A percentile compares a stretch with the other conserved stretches of the same genome.
These are phyloP conservation scores for Russula emetica DNA, from an alignment of 768 basidiomycete species.

Conservation along the genomic window DNA sequence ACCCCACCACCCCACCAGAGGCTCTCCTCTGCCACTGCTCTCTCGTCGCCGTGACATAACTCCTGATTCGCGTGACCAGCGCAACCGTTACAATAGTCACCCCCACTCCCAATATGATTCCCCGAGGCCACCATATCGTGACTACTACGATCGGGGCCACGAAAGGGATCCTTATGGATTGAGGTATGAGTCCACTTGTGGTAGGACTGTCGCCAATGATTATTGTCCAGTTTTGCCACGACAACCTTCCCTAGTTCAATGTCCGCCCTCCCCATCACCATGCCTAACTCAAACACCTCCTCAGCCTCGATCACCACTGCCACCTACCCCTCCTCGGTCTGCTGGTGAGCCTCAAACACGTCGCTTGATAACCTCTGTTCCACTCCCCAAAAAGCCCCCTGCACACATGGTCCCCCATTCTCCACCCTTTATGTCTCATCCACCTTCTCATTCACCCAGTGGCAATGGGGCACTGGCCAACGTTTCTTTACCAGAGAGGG, in stretches of 20 bases:
- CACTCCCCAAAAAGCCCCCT: constrained; percentile 10
- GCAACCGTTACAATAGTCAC: constrained; percentile 10
- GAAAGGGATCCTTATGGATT: too few species aligned
- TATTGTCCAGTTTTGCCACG: constrained; percentile 30
- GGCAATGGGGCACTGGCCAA: background rate
- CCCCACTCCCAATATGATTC: constrained; percentile 14
- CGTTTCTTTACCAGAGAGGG: background rate
- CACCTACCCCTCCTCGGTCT: constrained; percentile 30
- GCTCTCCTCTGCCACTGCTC: constrained; percentile 16
- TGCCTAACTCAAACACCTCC: constrained; percentile 22
- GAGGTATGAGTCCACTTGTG: constrained; percentile 11
- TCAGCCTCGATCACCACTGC: constrained; percentile 28
- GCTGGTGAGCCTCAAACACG: constrained; percentile 28
- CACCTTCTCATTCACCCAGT: constrained; percentile 7
- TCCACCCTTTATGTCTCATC: constrained; percentile 11
- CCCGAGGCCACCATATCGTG: constrained; percentile 13
- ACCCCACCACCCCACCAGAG: constrained; percentile 14
- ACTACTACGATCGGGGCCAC: constrained; percentile 19
- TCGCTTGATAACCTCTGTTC: constrained; percentile 35
- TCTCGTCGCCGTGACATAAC: constrained; percentile 17
- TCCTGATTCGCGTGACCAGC: constrained; percentile 17
- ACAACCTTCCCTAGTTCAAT: constrained; percentile 18
- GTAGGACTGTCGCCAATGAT: constrained; percentile 14
- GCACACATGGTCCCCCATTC: background rate
- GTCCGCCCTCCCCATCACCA: constrained; percentile 27